These are phyloP conservation scores for Gaultheria prostrata DNA, from an alignment of 148 eudicot species.

Conservation along the genomic window DNA sequence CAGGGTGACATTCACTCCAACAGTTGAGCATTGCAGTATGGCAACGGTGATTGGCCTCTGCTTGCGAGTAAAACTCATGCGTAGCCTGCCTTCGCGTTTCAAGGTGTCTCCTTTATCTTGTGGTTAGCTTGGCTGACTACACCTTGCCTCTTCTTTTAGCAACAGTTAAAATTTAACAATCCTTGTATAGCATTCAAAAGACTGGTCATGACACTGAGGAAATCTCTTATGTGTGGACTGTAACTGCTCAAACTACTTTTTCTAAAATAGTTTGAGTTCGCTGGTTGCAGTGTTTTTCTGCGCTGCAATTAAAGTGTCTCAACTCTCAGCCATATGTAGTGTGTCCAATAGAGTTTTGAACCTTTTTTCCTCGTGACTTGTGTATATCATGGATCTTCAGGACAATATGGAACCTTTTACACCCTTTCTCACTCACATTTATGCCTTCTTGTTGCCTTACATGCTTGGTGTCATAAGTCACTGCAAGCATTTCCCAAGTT, in stretches of 20 bases:
- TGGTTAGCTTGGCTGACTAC: conserved; percentile 8
- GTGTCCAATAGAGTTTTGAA: not conserved
- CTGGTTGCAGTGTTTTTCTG: not conserved
- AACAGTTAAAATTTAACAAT: not conserved
- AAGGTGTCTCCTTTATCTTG: conserved; percentile 42
- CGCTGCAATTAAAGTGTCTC: not conserved
- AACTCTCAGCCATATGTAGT: not conserved
- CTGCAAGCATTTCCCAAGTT: not conserved
- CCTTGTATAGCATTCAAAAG: not conserved
- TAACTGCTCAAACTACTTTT: not conserved
- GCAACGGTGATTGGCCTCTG: conserved; percentile 93
- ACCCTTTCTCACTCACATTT: not conserved
- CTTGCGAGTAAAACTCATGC: conserved; percentile 90
- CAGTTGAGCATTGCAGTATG: conserved; percentile 98
- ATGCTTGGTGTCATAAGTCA: not conserved
- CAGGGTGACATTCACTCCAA: conserved; percentile 94
- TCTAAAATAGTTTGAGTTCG: not conserved
- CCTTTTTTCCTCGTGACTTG: not conserved
- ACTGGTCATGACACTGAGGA: not conserved
- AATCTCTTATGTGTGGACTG: not conserved
- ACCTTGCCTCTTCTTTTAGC: not conserved
- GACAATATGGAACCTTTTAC: not conserved
- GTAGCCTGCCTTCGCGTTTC: conserved; percentile 79
- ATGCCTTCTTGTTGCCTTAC: not conserved
- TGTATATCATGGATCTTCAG: not conserved